Evolutionary conservation across 495 filamentous ascomycete species (phyloP), one percentile per base, ranked within the genome.

Genomic region (Penicillium cataractarum): DNA sequence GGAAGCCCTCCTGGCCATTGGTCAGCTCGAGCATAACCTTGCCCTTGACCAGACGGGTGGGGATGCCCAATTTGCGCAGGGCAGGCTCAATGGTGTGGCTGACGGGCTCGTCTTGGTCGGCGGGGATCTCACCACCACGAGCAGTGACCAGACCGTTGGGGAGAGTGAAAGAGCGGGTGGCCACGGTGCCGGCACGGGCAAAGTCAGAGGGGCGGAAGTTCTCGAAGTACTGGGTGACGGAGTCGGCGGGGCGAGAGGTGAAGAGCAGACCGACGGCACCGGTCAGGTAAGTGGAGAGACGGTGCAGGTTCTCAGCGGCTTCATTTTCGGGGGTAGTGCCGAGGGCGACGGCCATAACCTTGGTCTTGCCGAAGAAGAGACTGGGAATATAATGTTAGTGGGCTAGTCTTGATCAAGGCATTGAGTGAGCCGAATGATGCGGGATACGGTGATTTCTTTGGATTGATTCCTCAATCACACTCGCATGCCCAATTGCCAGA

Each of bases 351-450:
- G 92, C 89, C 90, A 97, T 98, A 70, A 97, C 93, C 80, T 97
- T 97, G 50, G 94, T 98, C 77, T 97, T 98, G 75, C 95, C 95
- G 76, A 97, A 97, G 86, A 97, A 97, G 73, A 99, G 74, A 62
- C 94, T 93, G 59, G 0, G 24, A 2, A 40, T 15, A 52, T 49
- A 27, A 62, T 46, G 53, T 66, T 63, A 65, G 60, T 61, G 31
- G 58, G 22, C 27, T 55, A 7, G 12, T 31, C 56, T 56, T 21
- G n/a, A 37, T 22, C 21, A 50, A 6, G 26, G 51, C 10, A 33
- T 55, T 29, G 52, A 37, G 48, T 5, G 22, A 50, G 17, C 35
- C 24, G 13, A 49, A 27, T 50, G 46, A 50, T 29, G 46, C 4
- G 42, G 24, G 46, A 50, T 29, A 24, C 4, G 42, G 24, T 46